These are phyloP conservation scores for Trametes versicolor DNA, from an alignment of 1,284 basidiomycete species.

Conservation along the genomic window DNA sequence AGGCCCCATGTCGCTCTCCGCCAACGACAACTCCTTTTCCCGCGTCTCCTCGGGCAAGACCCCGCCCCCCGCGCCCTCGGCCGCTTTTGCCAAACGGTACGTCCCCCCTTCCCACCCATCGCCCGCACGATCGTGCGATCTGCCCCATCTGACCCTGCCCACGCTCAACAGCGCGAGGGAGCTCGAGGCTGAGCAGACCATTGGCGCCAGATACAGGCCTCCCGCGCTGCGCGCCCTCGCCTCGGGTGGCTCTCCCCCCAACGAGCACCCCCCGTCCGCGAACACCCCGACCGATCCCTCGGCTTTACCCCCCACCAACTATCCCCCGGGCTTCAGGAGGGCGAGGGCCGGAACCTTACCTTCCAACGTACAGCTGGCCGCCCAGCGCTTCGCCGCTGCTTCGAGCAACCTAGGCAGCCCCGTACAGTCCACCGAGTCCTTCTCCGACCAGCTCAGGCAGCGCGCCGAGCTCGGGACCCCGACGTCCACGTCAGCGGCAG, in stretches of 20 bases:
- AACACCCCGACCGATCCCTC: conserved; percentile 66
- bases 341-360: conserved; percentile 90
- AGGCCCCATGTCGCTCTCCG: conserved; percentile 86
- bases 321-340: conserved; percentile 82
- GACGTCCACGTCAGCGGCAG: conserved; percentile 48
- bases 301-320: conserved; percentile 72
- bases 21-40: conserved; percentile 81
- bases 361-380: conserved; percentile 87
- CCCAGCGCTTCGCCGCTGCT: conserved; percentile 81
- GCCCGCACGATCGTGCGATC: conserved; percentile 17
- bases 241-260: conserved; percentile 76
- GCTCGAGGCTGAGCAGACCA: conserved; percentile 78
- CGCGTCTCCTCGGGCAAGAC: conserved; percentile 86
- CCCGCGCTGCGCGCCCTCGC: conserved; percentile 80
- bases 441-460: conserved; percentile 64
- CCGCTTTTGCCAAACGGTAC: conserved; percentile 88
- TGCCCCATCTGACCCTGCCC: conserved; percentile 19
- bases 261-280: conserved; percentile 64
- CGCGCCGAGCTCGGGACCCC: conserved; percentile 54
- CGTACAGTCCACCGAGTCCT: conserved; percentile 69
- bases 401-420: conserved; percentile 64
- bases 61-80: conserved; percentile 88
- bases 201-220: conserved; percentile 75
- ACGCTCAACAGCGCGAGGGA: conserved; percentile 73
- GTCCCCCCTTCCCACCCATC: conserved; percentile 27